These are phyloP conservation scores for Sclerotinia spermophila DNA, from an alignment of 2,329 filamentous ascomycete species.

Conservation along the genomic window DNA sequence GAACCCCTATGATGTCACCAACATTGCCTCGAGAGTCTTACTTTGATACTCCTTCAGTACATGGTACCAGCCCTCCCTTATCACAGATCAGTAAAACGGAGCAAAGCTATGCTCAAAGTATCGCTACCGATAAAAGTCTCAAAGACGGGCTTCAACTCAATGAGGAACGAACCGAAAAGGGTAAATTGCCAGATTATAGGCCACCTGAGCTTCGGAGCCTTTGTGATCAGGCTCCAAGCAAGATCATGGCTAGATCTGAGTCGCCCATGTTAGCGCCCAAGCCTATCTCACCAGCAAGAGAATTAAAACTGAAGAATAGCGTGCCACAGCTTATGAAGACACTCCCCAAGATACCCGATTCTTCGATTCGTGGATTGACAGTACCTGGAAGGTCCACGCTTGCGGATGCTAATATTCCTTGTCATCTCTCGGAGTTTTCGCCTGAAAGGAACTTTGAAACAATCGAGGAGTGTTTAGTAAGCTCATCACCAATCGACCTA, in stretches of 20 bases:
- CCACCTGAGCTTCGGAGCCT: constrained; percentile 24
- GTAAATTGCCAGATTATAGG: not conserved
- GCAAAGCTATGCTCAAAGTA: not conserved
- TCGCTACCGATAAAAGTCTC: not conserved
- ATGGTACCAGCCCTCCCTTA: constrained; percentile 14
- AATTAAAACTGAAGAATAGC: constrained; percentile 37
- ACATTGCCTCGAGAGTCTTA: constrained; percentile 24
- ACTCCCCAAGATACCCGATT: constrained; percentile 33
- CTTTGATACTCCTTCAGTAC: constrained; percentile 5
- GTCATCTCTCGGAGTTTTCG: constrained; percentile 19
- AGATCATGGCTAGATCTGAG: constrained; percentile 27
- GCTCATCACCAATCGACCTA: not conserved
- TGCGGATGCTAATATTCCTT: constrained; percentile 18
- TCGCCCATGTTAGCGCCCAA: constrained; percentile 37
- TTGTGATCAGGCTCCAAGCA: constrained; percentile 27
- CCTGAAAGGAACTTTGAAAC: not conserved
- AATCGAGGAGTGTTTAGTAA: constrained; percentile 1
- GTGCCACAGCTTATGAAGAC: constrained; percentile 38
- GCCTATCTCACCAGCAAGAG: constrained; percentile 37
- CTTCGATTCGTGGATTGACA: constrained; percentile 13
- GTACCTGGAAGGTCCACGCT: not conserved
- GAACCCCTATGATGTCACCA: constrained; percentile 25
- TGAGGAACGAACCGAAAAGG: constrained; percentile 10
- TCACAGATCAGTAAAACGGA: constrained; percentile 18
- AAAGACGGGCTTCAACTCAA: constrained; percentile 4